A percentile compares a stretch with the other conserved stretches of the same genome.
Evolutionary conservation across 768 basidiomycete species (phyloP).

Genomic region (Auricularia heimuer): DNA sequence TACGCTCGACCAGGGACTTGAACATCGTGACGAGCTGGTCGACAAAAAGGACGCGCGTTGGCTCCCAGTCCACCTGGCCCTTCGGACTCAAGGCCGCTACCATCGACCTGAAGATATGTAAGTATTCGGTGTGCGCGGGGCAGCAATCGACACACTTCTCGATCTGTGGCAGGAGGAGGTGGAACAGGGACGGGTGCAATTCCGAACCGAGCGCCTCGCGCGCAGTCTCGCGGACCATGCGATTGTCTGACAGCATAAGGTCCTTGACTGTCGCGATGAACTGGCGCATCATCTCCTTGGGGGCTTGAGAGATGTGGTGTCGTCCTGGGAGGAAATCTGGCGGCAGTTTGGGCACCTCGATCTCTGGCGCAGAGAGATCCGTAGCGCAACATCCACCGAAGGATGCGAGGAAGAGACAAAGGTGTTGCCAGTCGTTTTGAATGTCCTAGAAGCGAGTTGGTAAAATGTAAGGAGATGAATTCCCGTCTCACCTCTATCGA

Average conservation of each 20-base stretch:
- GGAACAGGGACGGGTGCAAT: constrained; percentile 61
- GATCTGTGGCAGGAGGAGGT: constrained; percentile 56
- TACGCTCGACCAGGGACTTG: constrained; percentile 66
- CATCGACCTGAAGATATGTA: background rate
- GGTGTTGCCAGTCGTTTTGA: background rate
- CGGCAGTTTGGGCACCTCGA: background rate
- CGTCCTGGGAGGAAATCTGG: background rate
- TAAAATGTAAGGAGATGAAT: background rate
- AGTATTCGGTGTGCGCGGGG: background rate
- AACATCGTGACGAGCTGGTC: constrained; percentile 62
- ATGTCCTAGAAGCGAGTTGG: background rate
- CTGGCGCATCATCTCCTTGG: constrained; percentile 45
- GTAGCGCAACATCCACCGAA: background rate
- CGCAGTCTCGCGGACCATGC: constrained; percentile 63
- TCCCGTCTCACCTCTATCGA: background rate
- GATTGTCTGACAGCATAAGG: constrained; percentile 50
- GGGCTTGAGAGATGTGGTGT: background rate
- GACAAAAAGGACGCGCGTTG: constrained; percentile 41
- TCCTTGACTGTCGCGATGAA: constrained; percentile 63
- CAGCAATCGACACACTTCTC: constrained; percentile 41
- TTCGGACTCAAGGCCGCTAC: background rate
- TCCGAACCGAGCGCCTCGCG: constrained; percentile 76
- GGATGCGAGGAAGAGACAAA: background rate
- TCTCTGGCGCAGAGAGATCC: background rate
- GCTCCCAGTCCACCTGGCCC: constrained; percentile 1